Evolutionary conservation across 257 asterid species (phyloP).

Genomic region (Ballota nigra): DNA sequence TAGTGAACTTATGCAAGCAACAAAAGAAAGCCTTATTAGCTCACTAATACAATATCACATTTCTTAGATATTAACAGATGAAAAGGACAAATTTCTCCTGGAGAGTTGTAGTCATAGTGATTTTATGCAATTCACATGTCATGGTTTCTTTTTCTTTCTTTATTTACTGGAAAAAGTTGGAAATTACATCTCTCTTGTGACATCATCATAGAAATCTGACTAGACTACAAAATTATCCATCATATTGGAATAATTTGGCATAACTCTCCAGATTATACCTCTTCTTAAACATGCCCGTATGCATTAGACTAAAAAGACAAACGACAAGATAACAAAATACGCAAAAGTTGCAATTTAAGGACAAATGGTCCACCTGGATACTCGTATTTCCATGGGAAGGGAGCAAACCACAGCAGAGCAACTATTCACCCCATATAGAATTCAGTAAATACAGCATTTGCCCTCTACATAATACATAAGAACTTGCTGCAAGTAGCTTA

Average conservation of each 20-base stretch:
- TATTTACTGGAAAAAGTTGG: neutral
- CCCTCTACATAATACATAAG: neutral
- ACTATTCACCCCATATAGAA: neutral
- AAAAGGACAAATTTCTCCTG: too few species aligned
- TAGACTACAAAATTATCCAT: neutral
- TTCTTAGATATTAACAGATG: too few species aligned
- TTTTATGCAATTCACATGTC: neutral
- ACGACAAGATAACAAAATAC: neutral
- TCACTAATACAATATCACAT: too few species aligned
- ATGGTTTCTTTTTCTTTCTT: neutral
- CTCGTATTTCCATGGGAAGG: neutral
- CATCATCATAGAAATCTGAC: neutral
- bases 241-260: neutral
- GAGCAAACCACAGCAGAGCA: neutral
- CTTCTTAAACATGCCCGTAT: neutral
- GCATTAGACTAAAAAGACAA: neutral
- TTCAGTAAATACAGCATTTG: neutral
- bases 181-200: neutral
- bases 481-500: neutral
- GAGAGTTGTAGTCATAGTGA: neutral
- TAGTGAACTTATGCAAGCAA: too few species aligned
- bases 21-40: too few species aligned
- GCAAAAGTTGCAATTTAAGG: neutral
- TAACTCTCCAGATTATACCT: neutral
- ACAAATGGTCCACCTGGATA: neutral